Conservation (phyloP, 768 basidiomycete genomes). For the Cystobasidiopsis lactophilus region DNA sequence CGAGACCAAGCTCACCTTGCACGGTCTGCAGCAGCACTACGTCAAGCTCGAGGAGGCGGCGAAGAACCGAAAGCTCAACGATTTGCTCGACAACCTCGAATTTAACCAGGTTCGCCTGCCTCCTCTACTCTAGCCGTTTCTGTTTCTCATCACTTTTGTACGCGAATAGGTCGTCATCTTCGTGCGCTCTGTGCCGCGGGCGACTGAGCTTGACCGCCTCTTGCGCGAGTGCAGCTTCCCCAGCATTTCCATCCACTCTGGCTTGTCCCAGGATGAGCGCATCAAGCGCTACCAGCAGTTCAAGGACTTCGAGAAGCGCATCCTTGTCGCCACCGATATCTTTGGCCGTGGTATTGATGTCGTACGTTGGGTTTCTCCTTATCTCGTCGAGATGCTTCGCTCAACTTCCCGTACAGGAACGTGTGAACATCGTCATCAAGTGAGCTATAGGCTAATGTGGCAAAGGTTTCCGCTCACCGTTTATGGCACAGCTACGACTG, state of each 20-base stretch:
- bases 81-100: conserved; percentile 79
- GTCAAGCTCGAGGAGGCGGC: conserved; percentile 84
- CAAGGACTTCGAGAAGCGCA: conserved; percentile 98
- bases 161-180: conserved; percentile 82
- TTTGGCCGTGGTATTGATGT: conserved; percentile 99
- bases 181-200: conserved; percentile 91
- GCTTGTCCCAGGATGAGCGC: conserved; percentile 80
- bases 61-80: conserved; percentile 94
- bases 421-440: conserved; percentile 52
- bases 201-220: conserved; percentile 86
- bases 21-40: conserved; percentile 96
- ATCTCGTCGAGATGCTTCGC: neutral
- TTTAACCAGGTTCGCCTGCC: conserved; percentile 65
- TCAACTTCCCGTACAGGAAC: neutral
- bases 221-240: conserved; percentile 96
- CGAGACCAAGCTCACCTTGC: conserved; percentile 91
- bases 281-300: conserved; percentile 91
- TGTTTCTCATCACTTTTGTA: neutral
- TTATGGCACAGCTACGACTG: conserved; percentile 46
- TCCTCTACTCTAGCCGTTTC: neutral
- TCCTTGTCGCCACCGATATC: conserved; percentile 94
- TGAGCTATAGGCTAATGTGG: neutral
- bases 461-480: neutral
- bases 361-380: conserved; percentile 1
- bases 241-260: conserved; percentile 90